phyloP scores from a whole-genome alignment of 495 filamentous ascomycete species.

The Aspergillus bridgeri region DNA sequence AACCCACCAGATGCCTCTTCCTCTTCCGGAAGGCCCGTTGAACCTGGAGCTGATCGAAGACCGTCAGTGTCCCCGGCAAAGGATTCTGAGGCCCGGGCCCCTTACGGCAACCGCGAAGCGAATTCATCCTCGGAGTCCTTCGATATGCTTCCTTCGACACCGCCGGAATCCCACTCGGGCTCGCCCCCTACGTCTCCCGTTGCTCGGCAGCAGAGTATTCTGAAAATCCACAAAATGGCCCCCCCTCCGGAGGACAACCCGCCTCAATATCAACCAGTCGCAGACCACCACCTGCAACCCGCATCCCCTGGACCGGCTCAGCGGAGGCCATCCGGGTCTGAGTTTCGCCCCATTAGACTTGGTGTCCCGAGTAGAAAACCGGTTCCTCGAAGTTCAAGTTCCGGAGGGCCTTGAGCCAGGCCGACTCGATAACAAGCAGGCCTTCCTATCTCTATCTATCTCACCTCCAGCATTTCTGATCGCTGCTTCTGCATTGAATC shows the following conservation, averaged over 20 bases:
- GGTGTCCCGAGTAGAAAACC: conserved; percentile 42
- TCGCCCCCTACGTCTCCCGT: conserved; percentile 36
- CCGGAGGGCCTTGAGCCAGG: background rate
- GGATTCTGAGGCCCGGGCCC: conserved; percentile 22
- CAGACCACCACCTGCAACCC: conserved; percentile 18
- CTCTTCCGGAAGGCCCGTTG: conserved; percentile 28
- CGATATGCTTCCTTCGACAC: conserved; percentile 46
- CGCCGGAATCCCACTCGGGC: conserved; percentile 38
- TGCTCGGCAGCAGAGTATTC: conserved; percentile 35
- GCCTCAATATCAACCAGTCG: conserved; percentile 37
- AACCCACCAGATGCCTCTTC: conserved; percentile 48
- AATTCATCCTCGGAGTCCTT: conserved; percentile 44
- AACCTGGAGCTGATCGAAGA: conserved; percentile 44
- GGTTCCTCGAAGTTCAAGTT: conserved; percentile 32
- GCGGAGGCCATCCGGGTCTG: conserved; percentile 21
- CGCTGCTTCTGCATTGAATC: background rate
- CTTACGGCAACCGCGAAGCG: conserved; percentile 21
- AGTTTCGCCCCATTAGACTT: conserved; percentile 34
- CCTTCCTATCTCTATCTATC: too few species aligned
- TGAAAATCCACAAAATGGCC: conserved; percentile 31
- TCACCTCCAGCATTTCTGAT: background rate
- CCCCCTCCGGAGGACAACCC: conserved; percentile 33
- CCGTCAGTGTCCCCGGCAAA: conserved; percentile 30
- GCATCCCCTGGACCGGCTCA: conserved; percentile 9
- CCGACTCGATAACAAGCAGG: too few species aligned